Evolutionary conservation across 1,284 basidiomycete genomes (phyloP).

Genomic region (Ceratobasidium sp.): DNA sequence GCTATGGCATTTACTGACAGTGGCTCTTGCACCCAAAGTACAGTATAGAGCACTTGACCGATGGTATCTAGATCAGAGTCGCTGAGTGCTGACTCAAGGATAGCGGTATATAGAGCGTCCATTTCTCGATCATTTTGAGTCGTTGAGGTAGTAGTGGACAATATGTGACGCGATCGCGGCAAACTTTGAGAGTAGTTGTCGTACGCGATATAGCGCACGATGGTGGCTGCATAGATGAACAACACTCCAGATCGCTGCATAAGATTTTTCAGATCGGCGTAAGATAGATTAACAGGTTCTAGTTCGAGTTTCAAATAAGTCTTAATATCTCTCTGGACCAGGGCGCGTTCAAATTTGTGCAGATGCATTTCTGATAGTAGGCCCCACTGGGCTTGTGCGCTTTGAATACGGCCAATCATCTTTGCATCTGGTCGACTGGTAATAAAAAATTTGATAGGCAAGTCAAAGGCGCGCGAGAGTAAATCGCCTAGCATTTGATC

Average conservation of each 20-base stretch:
- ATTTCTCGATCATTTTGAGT: background rate
- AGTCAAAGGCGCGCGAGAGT: background rate
- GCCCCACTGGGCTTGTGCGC: background rate
- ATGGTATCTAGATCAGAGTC: background rate
- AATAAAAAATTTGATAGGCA: background rate
- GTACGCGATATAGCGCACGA: constrained; percentile 2
- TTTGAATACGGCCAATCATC: background rate
- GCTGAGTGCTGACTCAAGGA: background rate
- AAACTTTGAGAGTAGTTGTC: background rate
- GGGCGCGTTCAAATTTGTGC: background rate
- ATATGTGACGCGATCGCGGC: background rate
- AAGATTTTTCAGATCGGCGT: background rate
- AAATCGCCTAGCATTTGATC: background rate
- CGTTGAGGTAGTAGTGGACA: background rate
- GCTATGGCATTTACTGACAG: background rate
- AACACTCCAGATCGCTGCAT: background rate
- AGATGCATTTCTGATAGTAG: background rate
- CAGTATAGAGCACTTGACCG: background rate
- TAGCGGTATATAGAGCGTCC: background rate
- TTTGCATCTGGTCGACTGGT: constrained; percentile 1
- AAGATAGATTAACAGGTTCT: background rate
- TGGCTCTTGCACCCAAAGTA: background rate
- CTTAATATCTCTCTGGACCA: background rate
- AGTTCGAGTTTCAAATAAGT: background rate
- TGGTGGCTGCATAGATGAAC: constrained; percentile 17